phyloP scores from a whole-genome alignment of 2,329 filamentous ascomycete species.

The Epicoccum sorghinum region DNA sequence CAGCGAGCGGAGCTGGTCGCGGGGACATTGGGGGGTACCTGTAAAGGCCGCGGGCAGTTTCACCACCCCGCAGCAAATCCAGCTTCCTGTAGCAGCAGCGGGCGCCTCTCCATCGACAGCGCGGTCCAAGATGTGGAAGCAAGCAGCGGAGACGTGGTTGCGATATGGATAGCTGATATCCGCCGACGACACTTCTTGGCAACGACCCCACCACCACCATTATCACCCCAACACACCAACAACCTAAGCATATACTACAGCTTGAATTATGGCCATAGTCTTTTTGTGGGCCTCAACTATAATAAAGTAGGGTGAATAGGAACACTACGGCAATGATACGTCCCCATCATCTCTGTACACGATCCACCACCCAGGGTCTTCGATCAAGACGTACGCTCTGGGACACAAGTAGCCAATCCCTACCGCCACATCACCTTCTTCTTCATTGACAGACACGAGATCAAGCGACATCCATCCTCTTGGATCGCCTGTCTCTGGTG shows the following conservation, averaged over 20 bases:
- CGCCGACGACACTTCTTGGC: background rate
- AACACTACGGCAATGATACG: background rate
- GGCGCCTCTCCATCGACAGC: constrained; percentile 45
- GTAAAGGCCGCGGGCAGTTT: constrained; percentile 30
- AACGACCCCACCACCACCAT: background rate
- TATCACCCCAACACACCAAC: background rate
- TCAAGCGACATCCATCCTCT: background rate
- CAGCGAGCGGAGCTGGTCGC: background rate
- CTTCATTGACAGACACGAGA: background rate
- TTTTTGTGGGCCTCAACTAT: no score
- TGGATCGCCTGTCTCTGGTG: background rate
- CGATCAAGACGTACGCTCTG: background rate
- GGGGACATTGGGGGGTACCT: constrained; percentile 21
- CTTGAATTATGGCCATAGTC: no score
- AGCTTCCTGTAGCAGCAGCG: constrained; percentile 39
- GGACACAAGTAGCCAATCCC: background rate
- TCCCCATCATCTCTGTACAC: background rate
- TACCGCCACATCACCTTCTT: background rate
- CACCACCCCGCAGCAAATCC: constrained; percentile 42
- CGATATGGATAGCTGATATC: background rate
- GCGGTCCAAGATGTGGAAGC: constrained; percentile 2
- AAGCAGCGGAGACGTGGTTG: background rate
- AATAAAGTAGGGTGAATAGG: no score
- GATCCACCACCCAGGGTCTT: background rate
- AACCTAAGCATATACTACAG: no score